phyloP scores from a whole-genome alignment of 1,284 basidiomycete species.

The Porodaedalea pini region DNA sequence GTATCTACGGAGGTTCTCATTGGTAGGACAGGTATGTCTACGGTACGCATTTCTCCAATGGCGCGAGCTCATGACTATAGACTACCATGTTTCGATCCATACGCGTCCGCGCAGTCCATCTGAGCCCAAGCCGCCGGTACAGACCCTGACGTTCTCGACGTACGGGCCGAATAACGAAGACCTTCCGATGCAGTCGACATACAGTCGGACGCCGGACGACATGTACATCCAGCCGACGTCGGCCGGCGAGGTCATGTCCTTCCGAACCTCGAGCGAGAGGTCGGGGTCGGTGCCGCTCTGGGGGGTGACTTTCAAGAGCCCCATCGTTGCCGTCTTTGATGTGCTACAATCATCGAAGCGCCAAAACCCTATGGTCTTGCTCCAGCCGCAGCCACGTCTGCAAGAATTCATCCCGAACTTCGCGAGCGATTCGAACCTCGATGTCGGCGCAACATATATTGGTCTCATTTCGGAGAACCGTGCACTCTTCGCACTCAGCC shows the following conservation, averaged over 20 bases:
- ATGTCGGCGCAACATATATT: conserved; percentile 62
- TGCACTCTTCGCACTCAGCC: conserved; percentile 77
- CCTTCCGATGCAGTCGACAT: conserved; percentile 57
- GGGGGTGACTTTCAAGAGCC: conserved; percentile 52
- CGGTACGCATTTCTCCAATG: no score
- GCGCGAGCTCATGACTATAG: conserved; percentile 37
- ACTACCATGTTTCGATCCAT: conserved; percentile 71
- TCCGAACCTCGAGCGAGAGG: conserved; percentile 42
- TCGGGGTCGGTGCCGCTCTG: conserved; percentile 49
- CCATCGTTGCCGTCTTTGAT: conserved; percentile 80
- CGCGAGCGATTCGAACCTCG: conserved; percentile 37
- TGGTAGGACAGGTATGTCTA: conserved; percentile 70
- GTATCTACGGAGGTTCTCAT: conserved; percentile 66
- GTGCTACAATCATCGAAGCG: conserved; percentile 50
- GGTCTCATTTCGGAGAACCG: conserved; percentile 59
- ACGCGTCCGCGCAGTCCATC: conserved; percentile 40
- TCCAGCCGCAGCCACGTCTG: conserved; percentile 71
- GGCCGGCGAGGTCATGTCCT: conserved; percentile 71
- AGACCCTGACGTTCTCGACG: conserved; percentile 76
- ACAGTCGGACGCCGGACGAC: conserved; percentile 68
- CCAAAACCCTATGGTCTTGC: conserved; percentile 64
- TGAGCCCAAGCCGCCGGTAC: conserved; percentile 46
- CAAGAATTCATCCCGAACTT: conserved; percentile 55
- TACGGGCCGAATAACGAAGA: conserved; percentile 85
- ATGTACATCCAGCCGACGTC: conserved; percentile 76